phyloP scores from a whole-genome alignment of 2,329 filamentous ascomycete genomes.

The Cryphonectria radicalis region DNA sequence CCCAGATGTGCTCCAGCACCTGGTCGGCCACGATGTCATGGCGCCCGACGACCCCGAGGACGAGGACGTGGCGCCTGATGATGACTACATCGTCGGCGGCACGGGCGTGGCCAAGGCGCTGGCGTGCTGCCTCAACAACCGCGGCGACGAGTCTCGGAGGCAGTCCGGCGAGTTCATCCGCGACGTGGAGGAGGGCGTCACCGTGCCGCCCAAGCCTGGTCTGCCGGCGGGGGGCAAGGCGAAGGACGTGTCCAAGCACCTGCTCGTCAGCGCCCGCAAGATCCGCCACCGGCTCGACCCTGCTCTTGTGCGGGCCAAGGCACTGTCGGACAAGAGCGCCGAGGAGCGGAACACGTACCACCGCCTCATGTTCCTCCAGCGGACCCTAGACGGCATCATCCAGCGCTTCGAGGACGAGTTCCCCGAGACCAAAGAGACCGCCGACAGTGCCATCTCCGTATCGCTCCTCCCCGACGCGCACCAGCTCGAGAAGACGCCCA shows the following conservation, averaged over 20 bases:
- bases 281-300: conserved; percentile 84
- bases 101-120: conserved; percentile 95
- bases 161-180: conserved; percentile 57
- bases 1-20: conserved; percentile 82
- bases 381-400: conserved; percentile 89
- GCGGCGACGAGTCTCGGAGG: conserved; percentile 65
- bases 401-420: conserved; percentile 96
- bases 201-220: conserved; percentile 47
- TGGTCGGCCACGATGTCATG: conserved; percentile 72
- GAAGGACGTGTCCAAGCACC: conserved; percentile 90
- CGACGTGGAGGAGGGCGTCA: conserved; percentile 56
- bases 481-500: conserved; percentile 34
- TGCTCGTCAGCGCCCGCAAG: conserved; percentile 85
- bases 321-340: conserved; percentile 52
- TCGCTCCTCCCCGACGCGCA: conserved; percentile 32
- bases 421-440: conserved; percentile 73
- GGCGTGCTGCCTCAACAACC: conserved; percentile 85
- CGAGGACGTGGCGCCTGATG: conserved; percentile 75
- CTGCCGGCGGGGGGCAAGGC: conserved; percentile 65
- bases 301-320: conserved; percentile 75
- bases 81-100: conserved; percentile 94
- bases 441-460: conserved; percentile 37
- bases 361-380: conserved; percentile 82
- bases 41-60: conserved; percentile 57
- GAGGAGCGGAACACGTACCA: conserved; percentile 67